phyloP scores from a whole-genome alignment of 2,329 filamentous ascomycete genomes.

The Penicillium italicum region DNA sequence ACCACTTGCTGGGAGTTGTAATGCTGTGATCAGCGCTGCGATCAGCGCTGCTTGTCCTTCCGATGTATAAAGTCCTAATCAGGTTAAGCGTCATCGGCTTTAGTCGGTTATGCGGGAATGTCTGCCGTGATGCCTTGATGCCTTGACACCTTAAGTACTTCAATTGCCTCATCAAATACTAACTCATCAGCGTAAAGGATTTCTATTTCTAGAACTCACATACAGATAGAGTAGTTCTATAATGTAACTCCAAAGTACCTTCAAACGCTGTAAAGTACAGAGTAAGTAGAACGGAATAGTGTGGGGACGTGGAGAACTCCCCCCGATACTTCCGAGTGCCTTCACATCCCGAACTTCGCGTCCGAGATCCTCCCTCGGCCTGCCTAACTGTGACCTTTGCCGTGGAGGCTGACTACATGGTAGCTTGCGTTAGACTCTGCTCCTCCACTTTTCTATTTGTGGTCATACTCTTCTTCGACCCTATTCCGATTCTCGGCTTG shows the following conservation, averaged over 20 bases:
- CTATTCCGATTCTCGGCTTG: neutral
- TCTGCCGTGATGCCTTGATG: neutral
- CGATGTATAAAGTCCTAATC: neutral
- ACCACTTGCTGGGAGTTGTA: no score
- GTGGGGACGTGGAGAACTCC: neutral
- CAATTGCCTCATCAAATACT: neutral
- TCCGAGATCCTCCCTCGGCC: neutral
- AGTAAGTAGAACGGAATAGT: no score
- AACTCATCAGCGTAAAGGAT: neutral
- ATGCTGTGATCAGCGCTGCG: no score
- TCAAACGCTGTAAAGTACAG: no score
- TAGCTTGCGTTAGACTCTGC: neutral
- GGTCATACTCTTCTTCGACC: neutral
- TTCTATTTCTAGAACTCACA: neutral
- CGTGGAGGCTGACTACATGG: neutral
- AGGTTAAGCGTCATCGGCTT: neutral
- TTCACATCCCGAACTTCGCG: conserved; percentile 1
- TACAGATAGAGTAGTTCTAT: no score
- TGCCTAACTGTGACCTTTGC: neutral
- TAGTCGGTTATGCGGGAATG: neutral
- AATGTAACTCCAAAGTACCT: no score
- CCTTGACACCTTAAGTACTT: neutral
- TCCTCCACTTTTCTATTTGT: neutral
- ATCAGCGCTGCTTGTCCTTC: no score
- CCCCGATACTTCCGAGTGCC: neutral